Percentiles rank a stretch among this genome's conserved stretches.
These are phyloP conservation scores for Fraxinus floribunda DNA, from an alignment of 305 asterid genomes.

Conservation along the genomic window DNA sequence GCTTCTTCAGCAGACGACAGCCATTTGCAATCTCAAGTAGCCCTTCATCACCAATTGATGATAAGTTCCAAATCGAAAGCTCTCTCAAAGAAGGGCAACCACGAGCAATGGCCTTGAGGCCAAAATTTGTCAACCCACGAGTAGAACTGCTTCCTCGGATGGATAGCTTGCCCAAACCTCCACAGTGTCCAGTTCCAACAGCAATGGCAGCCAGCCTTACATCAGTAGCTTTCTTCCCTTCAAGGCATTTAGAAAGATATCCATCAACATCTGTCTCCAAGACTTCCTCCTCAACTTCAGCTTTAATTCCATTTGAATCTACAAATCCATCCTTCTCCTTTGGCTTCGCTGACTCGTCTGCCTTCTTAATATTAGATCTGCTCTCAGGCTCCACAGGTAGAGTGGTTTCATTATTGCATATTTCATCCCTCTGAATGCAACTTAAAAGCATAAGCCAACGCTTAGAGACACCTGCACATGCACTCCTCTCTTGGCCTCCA, in stretches of 20 bases:
- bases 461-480: slow-evolving; percentile 81
- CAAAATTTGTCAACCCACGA: slow-evolving; percentile 58
- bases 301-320: slow-evolving; percentile 22
- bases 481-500: slow-evolving; percentile 68
- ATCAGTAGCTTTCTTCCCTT: slow-evolving; percentile 86
- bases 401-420: slow-evolving; percentile 21
- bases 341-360: slow-evolving; percentile 24
- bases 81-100: slow-evolving; percentile 75
- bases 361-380: slow-evolving; percentile 27
- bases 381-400: slow-evolving; percentile 34
- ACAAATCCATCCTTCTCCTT: slow-evolving; percentile 38
- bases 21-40: slow-evolving; percentile 71
- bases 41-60: slow-evolving; percentile 73
- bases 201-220: slow-evolving; percentile 87
- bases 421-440: slow-evolving; percentile 64
- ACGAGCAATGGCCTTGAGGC: slow-evolving; percentile 77
- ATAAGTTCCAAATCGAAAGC: slow-evolving; percentile 74
- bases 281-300: slow-evolving; percentile 33
- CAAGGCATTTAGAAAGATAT: slow-evolving; percentile 72
- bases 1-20: slow-evolving; percentile 70
- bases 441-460: slow-evolving; percentile 92
- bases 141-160: slow-evolving; percentile 64
- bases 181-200: slow-evolving; percentile 68
- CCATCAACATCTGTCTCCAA: slow-evolving; percentile 43
- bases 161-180: slow-evolving; percentile 90